Base-by-base conservation (phyloP, 768 basidiomycete genomes). In the Leccinum longicurvipes region DNA sequence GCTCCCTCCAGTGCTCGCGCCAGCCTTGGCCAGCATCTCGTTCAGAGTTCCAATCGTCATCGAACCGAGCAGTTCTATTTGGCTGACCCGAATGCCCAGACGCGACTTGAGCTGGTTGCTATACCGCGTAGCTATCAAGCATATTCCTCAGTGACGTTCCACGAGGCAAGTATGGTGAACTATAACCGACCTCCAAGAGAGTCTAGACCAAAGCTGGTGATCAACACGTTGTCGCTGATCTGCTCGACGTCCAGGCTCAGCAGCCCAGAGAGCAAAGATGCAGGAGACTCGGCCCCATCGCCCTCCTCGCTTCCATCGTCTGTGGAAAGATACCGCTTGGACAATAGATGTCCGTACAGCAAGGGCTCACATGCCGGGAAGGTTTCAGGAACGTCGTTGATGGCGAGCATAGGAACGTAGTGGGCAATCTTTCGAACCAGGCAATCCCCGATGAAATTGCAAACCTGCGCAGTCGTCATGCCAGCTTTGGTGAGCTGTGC, bases 381-480 rank as follows among this genome's bases (percentile, higher is more conserved):
- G 1, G 66, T 60, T 14, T 60, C 63, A 3, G 69, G 67, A 28
- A 61, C 57, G 17, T 70, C 69, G 19, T 27, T 15, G 41, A 70
- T 61, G 6, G 62, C 44, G 7, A 70, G 63, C 62, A 70, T 67
- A 1, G 68, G 68, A 14, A 70, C 66, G 34, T 70, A 70, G 57
- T 70, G 69, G 14, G 67, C 52, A 28, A 70, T 61, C 49, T 60
- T 69, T 53, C 69, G 68, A 51, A 62, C 39, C 10, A 70, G 57
- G 36, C 60, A 70, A 52, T 70, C 69, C 3, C 69, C 69, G 9
- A 70, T 68, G 51, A 70, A 70, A 44, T 70, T 67, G 27, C 67
- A 70, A 2, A 70, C 69, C 59, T 70, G 68, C 0, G 65, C 60
- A 1, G 68, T 70, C 39, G 69, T 68, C 68, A 70, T 70, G 7